Base-by-base conservation (phyloP, 73 alveolate species). In the Paramecium biaurelia region DNA sequence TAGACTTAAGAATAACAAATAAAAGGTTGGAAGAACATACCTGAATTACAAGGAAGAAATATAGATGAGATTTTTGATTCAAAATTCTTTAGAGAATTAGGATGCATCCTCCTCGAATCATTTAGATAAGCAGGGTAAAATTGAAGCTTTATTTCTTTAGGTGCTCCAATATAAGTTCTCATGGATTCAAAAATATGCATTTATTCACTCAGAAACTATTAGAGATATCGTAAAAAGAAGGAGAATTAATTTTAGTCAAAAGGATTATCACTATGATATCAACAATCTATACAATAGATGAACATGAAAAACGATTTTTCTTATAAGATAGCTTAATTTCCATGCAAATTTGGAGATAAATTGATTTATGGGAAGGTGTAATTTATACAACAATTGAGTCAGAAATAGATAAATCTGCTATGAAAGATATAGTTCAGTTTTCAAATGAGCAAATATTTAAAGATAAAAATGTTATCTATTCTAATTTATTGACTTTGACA, bases 301-400 rank as follows among this genome's bases (percentile, higher is more conserved):
- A 79, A 24, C 32, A 79, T 21, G 90, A 79, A 24, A 79, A 79
- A 63, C 9, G 90, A 47, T 30, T 79, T 24, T 79, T 43, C 56
- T 45, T 79, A 42, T 10, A 79, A 34, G 90, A 79, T 79, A 42
- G 90, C 4, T 14, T 79, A 21, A 79, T 79, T 10, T 43, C 56
- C 20, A 30, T 79, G 56, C 5, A 58, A 30, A 43, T 79, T 43
- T 79, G 90, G 90, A 79, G 14, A 26, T 79, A 79, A 23, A 38
- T 45, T 47, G 90, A 79, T 45, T 79, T 79, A 47, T 79, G 90
- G 90, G 90, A 79, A 20, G 90, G 90, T 1, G 23, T 79, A 42
- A 45, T 79, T 79, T 79, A 42, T 79, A 42, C 56, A 8, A 79
- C 90, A 8, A 79, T 79, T 15, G 90, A 79, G 28, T 37, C 45